Base-by-base conservation (phyloP, 768 basidiomycete genomes). In the Gloeopeniophorella convolvens region DNA sequence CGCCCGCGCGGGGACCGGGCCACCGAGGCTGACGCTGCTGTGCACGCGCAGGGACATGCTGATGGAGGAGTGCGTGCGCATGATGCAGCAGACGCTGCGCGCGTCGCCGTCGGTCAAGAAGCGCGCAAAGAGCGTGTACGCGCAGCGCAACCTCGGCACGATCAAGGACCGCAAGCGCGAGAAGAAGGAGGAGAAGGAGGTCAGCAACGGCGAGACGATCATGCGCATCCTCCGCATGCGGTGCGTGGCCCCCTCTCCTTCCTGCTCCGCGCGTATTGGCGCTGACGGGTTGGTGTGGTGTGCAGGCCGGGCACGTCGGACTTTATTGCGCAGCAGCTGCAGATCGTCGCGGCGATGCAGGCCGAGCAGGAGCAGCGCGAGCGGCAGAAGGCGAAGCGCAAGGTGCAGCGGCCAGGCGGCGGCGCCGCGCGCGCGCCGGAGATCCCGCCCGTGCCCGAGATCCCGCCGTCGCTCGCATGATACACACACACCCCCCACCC, bases 191-290 rank as follows among this genome's bases (percentile, higher is more conserved):
- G 79, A 89, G 66, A 82, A 85, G 52, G 83, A 87, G 50, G 75
- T 77, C 3, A 66, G 82, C 50, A 78, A 69, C 48, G 90, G 88
- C 44, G 92, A 98, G 69, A 91, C 86, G 31, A 96, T 98, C 51
- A 80, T 99, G 74, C 75, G 92, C 50, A 94, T 99, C 56, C 72
- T 99, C 34, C 79, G 96, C 27, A 98, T 98, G 95, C 77, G 93
- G 94, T 91, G 63, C 44, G 76, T 66, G n/a, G n/a, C n/a, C n/a
- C n/a, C n/a, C n/a, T 46, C 46, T 16, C 10, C 47, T 18, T 48
- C 13, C 45, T 16, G 3, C 30, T 23, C 10, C 34, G 33, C 16
- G 15, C 16, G 23, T 24, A 13, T 34, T 21, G 2, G 18, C 15
- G n/a, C 27, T 16, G 3, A 28, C 42, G 33, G 43, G 15, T 32